Percentiles rank a stretch among this genome's conserved stretches.
Evolutionary conservation across 2,329 filamentous ascomycete genomes (phyloP).

Genomic region (Alternaria viburni): DNA sequence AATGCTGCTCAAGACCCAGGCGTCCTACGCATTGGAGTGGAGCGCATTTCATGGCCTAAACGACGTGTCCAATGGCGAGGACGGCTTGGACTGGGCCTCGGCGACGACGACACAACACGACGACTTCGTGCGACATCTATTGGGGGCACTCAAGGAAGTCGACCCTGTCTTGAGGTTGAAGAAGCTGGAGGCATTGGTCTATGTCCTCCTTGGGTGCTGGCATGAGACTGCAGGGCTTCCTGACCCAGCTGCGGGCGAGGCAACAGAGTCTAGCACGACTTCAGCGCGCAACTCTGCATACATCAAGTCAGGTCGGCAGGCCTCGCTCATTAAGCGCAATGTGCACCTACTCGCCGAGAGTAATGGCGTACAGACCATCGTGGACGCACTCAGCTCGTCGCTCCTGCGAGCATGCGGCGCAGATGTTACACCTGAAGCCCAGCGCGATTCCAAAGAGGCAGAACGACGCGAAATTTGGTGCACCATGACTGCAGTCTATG

Average conservation of each 20-base stretch:
- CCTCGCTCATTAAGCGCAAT: slow-evolving; percentile 54
- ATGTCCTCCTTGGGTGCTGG: slow-evolving; percentile 57
- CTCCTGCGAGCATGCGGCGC: slow-evolving; percentile 41
- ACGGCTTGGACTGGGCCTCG: slow-evolving; percentile 69
- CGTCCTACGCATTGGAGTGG: slow-evolving; percentile 81
- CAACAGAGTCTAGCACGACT: slow-evolving; percentile 4
- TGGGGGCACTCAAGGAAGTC: slow-evolving; percentile 39
- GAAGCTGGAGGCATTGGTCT: slow-evolving; percentile 53
- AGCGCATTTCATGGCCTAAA: slow-evolving; percentile 47
- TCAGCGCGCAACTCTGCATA: slow-evolving; percentile 23
- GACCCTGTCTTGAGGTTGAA: slow-evolving; percentile 42
- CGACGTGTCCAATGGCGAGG: slow-evolving; percentile 48
- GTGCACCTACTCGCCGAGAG: slow-evolving; percentile 50
- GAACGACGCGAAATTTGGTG: slow-evolving; percentile 57
- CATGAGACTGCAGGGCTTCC: slow-evolving; percentile 56
- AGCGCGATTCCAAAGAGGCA: slow-evolving; percentile 45
- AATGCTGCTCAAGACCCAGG: slow-evolving; percentile 75
- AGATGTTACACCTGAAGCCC: slow-evolving; percentile 28
- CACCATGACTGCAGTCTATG: slow-evolving; percentile 56
- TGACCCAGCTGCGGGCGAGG: slow-evolving; percentile 9
- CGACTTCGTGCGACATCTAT: slow-evolving; percentile 61
- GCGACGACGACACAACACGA: slow-evolving; percentile 63
- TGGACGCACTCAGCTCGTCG: slow-evolving; percentile 46
- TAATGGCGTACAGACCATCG: slow-evolving; percentile 50
- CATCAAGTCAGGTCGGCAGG: slow-evolving; percentile 49